Percentiles rank a stretch among this genome's conserved stretches.
Evolutionary conservation across 352 stramenopile genomes (phyloP).

Genomic region (Globisporangium lucens): DNA sequence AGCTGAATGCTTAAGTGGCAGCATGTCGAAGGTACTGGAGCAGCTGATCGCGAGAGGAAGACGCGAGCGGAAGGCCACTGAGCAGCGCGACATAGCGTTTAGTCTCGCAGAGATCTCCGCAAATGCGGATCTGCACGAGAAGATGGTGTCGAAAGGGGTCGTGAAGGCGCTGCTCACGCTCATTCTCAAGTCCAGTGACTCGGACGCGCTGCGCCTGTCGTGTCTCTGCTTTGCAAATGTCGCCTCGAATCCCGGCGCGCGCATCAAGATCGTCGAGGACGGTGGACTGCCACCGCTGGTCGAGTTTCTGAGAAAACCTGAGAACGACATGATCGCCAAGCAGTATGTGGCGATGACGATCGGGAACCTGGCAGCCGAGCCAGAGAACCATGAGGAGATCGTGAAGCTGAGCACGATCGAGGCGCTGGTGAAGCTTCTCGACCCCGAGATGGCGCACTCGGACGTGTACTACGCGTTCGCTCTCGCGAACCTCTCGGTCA

Average conservation of each 20-base stretch:
- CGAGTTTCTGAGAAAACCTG: slow-evolving; percentile 86
- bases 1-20: neutral
- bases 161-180: slow-evolving; percentile 91
- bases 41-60: slow-evolving; percentile 94
- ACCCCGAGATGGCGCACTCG: slow-evolving; percentile 83
- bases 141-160: slow-evolving; percentile 94
- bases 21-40: slow-evolving; percentile 93
- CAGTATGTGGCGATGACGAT: slow-evolving; percentile 96
- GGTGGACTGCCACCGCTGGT: slow-evolving; percentile 87
- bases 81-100: slow-evolving; percentile 96
- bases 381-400: slow-evolving; percentile 94
- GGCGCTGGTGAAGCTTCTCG: slow-evolving; percentile 90
- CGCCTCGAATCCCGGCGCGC: slow-evolving; percentile 81
- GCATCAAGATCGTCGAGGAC: slow-evolving; percentile 93
- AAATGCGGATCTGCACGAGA: slow-evolving; percentile 89
- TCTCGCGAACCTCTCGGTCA: slow-evolving; percentile 93
- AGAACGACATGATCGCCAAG: slow-evolving; percentile 88
- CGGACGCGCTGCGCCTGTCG: slow-evolving; percentile 92
- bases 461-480: slow-evolving; percentile 93
- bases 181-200: slow-evolving; percentile 89
- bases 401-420: slow-evolving; percentile 88
- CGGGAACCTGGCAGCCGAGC: slow-evolving; percentile 94
- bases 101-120: slow-evolving; percentile 96
- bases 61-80: slow-evolving; percentile 91
- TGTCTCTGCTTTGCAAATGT: slow-evolving; percentile 96